These are phyloP conservation scores for Adenanthera pavonina DNA, from an alignment of 306 rosid species.

Conservation along the genomic window DNA sequence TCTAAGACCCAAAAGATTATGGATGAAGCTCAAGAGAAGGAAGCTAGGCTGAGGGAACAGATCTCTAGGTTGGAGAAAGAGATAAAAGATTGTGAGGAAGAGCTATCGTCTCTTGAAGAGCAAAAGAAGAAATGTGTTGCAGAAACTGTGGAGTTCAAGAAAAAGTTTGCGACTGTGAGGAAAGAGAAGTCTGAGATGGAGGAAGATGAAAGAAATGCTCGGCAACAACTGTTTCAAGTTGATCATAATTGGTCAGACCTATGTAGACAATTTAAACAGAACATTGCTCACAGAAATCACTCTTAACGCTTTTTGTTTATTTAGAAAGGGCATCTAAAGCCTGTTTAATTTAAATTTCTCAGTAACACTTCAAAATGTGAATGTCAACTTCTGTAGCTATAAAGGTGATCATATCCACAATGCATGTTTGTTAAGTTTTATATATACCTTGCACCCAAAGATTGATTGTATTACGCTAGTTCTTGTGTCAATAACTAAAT, in stretches of 20 bases:
- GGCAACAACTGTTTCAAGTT: constrained; percentile 8
- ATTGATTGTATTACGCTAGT: too few relatives aligned
- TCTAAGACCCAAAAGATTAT: neutral
- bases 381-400: too few relatives aligned
- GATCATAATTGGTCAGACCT: constrained; percentile 37
- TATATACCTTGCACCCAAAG: too few relatives aligned
- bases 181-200: constrained; percentile 5
- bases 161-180: constrained; percentile 1
- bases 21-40: constrained; percentile 24
- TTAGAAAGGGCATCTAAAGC: neutral
- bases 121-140: constrained; percentile 27
- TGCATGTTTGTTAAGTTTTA: too few relatives aligned
- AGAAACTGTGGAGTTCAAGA: constrained; percentile 24
- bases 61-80: neutral
- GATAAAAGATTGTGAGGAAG: neutral
- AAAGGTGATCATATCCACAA: too few relatives aligned
- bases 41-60: neutral
- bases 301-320: neutral
- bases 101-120: constrained; percentile 33
- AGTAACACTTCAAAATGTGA: too few relatives aligned
- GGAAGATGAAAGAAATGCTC: constrained; percentile 38
- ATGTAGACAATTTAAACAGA: neutral
- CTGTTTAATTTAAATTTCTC: too few relatives aligned
- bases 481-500: too few relatives aligned
- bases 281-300: neutral